phyloP scores from a whole-genome alignment of 148 eudicot species.

The Rhododendron henanense region DNA sequence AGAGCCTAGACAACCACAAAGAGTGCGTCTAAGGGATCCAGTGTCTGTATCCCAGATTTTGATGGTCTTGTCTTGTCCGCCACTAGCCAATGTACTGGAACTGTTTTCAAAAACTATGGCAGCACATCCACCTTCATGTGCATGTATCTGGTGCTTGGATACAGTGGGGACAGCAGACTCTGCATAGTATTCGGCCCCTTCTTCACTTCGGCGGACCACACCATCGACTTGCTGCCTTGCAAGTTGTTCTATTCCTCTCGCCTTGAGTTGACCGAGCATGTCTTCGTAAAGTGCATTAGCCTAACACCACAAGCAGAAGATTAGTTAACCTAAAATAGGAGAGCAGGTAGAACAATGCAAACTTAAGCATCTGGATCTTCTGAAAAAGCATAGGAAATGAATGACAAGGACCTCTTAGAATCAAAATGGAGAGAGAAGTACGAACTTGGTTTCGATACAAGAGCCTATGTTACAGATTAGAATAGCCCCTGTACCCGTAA shows the following conservation, averaged over 20 bases:
- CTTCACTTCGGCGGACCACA: slow-evolving; percentile 76
- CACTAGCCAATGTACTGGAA: slow-evolving; percentile 63
- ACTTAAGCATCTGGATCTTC: not conserved
- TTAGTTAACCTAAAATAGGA: not conserved
- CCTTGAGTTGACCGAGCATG: slow-evolving; percentile 60
- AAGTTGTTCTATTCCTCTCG: slow-evolving; percentile 60
- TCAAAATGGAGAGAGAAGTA: not conserved
- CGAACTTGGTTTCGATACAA: not conserved
- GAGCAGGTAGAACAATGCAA: not conserved
- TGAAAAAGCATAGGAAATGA: not conserved
- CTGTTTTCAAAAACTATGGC: slow-evolving; percentile 68
- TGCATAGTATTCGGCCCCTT: slow-evolving; percentile 64
- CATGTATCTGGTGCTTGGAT: slow-evolving; percentile 64
- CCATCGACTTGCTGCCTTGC: slow-evolving; percentile 97
- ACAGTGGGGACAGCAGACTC: slow-evolving; percentile 63
- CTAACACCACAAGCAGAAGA: slow-evolving; percentile 26
- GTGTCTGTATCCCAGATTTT: slow-evolving; percentile 88
- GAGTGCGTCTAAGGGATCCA: slow-evolving; percentile 47
- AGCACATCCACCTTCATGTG: slow-evolving; percentile 91
- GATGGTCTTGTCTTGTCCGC: slow-evolving; percentile 78
- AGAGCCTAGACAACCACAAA: slow-evolving; percentile 75
- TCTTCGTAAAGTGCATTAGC: slow-evolving; percentile 81
- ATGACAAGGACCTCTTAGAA: not conserved
- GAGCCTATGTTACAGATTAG: not conserved
- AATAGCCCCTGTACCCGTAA: not conserved